A percentile compares a stretch with the other conserved stretches of the same genome.
Evolutionary conservation across 2,329 filamentous ascomycete genomes (phyloP).

Genomic region (Fonsecaea nubica): DNA sequence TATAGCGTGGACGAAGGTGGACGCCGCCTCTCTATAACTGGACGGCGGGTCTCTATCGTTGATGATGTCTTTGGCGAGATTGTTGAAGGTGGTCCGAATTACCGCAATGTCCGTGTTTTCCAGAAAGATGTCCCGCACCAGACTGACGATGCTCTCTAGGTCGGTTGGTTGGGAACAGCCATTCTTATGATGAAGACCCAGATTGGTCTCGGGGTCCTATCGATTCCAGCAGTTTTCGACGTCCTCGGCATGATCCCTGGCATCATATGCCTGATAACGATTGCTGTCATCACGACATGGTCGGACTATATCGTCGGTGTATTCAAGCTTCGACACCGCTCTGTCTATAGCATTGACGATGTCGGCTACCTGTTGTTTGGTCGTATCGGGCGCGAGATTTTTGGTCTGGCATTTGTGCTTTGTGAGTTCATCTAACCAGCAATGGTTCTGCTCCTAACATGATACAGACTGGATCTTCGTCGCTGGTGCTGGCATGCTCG

Average conservation of each 20-base stretch:
- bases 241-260: slow-evolving; percentile 57
- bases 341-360: slow-evolving; percentile 59
- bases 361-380: slow-evolving; percentile 60
- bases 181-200: slow-evolving; percentile 57
- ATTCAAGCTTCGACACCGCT: slow-evolving; percentile 53
- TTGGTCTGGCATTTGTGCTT: slow-evolving; percentile 59
- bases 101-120: slow-evolving; percentile 40
- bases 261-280: slow-evolving; percentile 56
- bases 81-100: slow-evolving; percentile 44
- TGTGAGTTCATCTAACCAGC: slow-evolving; percentile 57
- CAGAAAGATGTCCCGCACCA: background rate
- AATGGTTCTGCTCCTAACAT: slow-evolving; percentile 57
- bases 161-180: slow-evolving; percentile 56
- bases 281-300: slow-evolving; percentile 57
- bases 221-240: slow-evolving; percentile 58
- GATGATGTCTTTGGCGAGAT: slow-evolving; percentile 50
- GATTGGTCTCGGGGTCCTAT: slow-evolving; percentile 59
- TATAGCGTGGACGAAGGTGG: background rate
- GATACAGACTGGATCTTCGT: slow-evolving; percentile 11
- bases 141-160: slow-evolving; percentile 36
- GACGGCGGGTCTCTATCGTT: slow-evolving; percentile 28
- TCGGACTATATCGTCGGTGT: slow-evolving; percentile 31
- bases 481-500: slow-evolving; percentile 62
- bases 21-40: background rate
- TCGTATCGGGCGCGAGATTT: slow-evolving; percentile 65